Conservation (phyloP, 345 rosid genomes). For the Eucalyptus paniculata region DNA sequence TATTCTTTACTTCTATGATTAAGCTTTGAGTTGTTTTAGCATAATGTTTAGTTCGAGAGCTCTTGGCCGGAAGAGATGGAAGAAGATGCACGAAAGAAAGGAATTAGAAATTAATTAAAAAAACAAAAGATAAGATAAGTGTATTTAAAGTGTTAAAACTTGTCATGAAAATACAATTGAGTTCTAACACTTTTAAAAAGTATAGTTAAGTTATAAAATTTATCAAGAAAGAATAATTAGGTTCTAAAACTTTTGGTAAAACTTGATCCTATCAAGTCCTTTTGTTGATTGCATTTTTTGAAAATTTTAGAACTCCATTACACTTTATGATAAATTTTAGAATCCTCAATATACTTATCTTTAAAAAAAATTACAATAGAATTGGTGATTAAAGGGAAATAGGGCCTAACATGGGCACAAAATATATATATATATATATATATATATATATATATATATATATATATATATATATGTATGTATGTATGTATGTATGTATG, state of each 20-base stretch:
- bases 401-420: neutral
- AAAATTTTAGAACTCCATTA: neutral
- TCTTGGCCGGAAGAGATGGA: neutral
- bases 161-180: neutral
- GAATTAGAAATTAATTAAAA: no score
- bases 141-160: neutral
- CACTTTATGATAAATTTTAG: no score
- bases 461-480: no score
- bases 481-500: no score
- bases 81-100: neutral
- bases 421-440: no score
- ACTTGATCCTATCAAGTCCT: neutral
- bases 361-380: neutral
- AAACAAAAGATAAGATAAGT: neutral
- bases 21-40: neutral
- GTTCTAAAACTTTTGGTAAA: neutral
- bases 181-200: neutral
- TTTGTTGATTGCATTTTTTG: neutral
- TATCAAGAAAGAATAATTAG: no score
- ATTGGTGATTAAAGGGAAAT: neutral
- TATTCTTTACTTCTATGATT: neutral
- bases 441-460: no score
- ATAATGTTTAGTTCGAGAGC: neutral
- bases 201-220: neutral
- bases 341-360: neutral